phyloP scores from a whole-genome alignment of 2,329 filamentous ascomycete genomes.

The Trematosphaeria pertusa region DNA sequence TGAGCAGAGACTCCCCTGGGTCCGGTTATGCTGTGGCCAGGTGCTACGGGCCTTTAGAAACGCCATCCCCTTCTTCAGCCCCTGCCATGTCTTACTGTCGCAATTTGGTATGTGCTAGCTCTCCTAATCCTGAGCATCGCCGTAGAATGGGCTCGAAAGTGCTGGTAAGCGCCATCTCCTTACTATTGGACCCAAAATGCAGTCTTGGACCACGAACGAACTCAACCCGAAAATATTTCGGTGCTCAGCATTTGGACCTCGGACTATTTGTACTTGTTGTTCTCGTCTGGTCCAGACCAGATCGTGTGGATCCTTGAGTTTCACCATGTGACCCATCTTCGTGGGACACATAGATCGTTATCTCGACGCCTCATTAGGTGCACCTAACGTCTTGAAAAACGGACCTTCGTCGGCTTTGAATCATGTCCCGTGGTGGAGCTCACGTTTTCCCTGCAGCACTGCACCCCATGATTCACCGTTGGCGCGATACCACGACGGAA shows the following conservation, averaged over 20 bases:
- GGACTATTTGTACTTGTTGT: slow-evolving; percentile 15
- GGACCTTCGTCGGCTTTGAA: too few species aligned
- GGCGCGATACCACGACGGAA: too few species aligned
- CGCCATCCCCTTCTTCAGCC: background rate
- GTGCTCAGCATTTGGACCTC: slow-evolving; percentile 12
- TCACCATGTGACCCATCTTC: slow-evolving; percentile 4
- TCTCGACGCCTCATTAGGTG: too few species aligned
- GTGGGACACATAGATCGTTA: background rate
- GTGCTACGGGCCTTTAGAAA: background rate
- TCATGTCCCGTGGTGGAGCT: too few species aligned
- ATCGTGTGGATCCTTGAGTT: slow-evolving; percentile 7
- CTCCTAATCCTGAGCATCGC: slow-evolving; percentile 7
- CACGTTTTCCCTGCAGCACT: too few species aligned
- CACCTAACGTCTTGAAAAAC: too few species aligned
- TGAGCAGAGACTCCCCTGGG: too few species aligned
- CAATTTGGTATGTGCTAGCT: slow-evolving; percentile 1
- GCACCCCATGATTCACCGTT: too few species aligned
- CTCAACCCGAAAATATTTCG: slow-evolving; percentile 11
- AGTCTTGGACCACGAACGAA: slow-evolving; percentile 15
- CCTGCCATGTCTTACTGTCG: slow-evolving; percentile 2
- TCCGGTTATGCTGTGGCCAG: too few species aligned
- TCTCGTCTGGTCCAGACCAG: slow-evolving; percentile 11
- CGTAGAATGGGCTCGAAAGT: slow-evolving; percentile 21
- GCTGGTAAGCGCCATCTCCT: slow-evolving; percentile 9
- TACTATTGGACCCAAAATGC: slow-evolving; percentile 10